These are phyloP conservation scores for Phlebiopsis flavidoalba DNA, from an alignment of 768 basidiomycete genomes.

Conservation along the genomic window DNA sequence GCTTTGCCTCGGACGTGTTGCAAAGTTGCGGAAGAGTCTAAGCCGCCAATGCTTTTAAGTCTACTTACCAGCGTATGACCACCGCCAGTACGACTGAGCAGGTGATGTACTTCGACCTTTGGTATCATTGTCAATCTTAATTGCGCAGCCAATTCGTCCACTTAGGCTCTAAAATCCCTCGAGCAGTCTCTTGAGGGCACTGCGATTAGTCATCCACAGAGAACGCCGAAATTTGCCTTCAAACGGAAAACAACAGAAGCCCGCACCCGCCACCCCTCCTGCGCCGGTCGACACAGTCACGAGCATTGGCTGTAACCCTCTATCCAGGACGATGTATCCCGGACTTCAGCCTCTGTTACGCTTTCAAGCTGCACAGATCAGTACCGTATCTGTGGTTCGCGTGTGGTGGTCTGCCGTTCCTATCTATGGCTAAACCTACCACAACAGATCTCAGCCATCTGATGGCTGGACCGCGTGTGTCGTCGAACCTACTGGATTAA, in stretches of 20 bases:
- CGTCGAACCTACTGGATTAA: constrained; percentile 55
- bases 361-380: constrained; percentile 41
- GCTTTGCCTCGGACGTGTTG: constrained; percentile 45
- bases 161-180: constrained; percentile 61
- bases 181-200: constrained; percentile 50
- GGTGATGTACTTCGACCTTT: constrained; percentile 34
- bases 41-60: constrained; percentile 60
- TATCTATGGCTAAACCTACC: constrained; percentile 27
- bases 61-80: constrained; percentile 68
- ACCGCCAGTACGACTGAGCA: constrained; percentile 64
- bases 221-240: constrained; percentile 66
- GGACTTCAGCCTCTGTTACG: background rate
- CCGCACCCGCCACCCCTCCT: constrained; percentile 8
- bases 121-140: background rate
- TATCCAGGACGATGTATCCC: background rate
- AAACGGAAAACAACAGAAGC: constrained; percentile 39
- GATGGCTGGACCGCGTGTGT: constrained; percentile 65
- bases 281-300: background rate
- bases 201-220: constrained; percentile 40
- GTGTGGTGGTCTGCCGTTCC: constrained; percentile 41
- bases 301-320: background rate
- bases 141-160: too few species aligned
- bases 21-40: constrained; percentile 57
- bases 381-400: too few species aligned
- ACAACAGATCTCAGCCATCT: constrained; percentile 56